phyloP scores from a whole-genome alignment of 2,329 filamentous ascomycete species.

The Chaetomium sp. region DNA sequence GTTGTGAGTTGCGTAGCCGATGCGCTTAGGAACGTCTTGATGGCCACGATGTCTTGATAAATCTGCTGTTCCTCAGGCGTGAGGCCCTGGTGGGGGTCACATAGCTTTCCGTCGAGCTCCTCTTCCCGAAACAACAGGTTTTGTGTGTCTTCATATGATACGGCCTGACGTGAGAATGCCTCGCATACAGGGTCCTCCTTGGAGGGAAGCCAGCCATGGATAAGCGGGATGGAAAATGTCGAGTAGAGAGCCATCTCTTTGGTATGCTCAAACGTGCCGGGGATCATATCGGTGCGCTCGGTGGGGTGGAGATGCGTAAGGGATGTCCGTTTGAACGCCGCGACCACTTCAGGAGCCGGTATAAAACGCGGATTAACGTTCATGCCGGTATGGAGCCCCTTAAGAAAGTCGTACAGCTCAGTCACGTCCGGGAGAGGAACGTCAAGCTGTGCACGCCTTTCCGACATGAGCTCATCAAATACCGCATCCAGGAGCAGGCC shows the following conservation, averaged over 20 bases:
- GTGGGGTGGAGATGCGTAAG: constrained; percentile 56
- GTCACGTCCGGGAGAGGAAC: constrained; percentile 78
- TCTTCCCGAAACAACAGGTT: constrained; percentile 86
- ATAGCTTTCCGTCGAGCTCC: constrained; percentile 80
- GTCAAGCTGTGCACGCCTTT: constrained; percentile 63
- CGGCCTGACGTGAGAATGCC: constrained; percentile 73
- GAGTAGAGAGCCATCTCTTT: constrained; percentile 88
- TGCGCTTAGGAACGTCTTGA: constrained; percentile 77
- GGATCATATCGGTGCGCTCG: constrained; percentile 52
- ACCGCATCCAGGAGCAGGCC: constrained; percentile 84
- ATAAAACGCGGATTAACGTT: constrained; percentile 94
- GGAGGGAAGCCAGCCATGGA: constrained; percentile 91
- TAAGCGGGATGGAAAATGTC: constrained; percentile 82
- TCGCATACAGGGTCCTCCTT: constrained; percentile 65
- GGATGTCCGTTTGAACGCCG: constrained; percentile 54
- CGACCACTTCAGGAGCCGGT: constrained; percentile 53
- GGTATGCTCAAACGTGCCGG: constrained; percentile 83
- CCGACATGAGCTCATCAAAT: constrained; percentile 89
- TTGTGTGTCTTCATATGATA: constrained; percentile 89
- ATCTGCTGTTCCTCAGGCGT: constrained; percentile 73
- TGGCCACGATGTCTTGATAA: constrained; percentile 79
- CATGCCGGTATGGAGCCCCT: constrained; percentile 92
- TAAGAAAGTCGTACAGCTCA: constrained; percentile 84
- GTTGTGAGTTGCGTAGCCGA: constrained; percentile 87
- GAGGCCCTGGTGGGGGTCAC: constrained; percentile 56